A percentile compares a stretch with the other conserved stretches of the same genome.
These are phyloP conservation scores for Fusarium fracticaudum DNA, from an alignment of 2,329 filamentous ascomycete genomes.

Conservation along the genomic window DNA sequence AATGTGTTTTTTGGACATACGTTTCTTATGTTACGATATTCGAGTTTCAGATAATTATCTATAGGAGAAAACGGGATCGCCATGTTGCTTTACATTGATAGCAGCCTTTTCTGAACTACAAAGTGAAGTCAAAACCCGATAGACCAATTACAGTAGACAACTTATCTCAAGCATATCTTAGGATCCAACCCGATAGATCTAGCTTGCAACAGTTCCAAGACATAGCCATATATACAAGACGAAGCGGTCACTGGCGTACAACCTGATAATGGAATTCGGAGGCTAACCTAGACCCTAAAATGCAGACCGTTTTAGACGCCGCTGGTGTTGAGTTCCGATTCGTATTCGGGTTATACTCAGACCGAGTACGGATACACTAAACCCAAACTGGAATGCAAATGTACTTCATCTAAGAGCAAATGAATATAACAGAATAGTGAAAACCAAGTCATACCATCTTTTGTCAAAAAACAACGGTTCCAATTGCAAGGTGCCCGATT, in stretches of 20 bases:
- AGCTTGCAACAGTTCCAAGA: background rate
- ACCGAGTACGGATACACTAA: background rate
- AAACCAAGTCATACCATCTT: background rate
- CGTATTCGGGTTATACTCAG: background rate
- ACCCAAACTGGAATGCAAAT: background rate
- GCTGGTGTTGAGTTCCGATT: background rate
- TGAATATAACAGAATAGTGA: background rate
- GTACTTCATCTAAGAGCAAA: background rate
- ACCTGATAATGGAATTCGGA: background rate
- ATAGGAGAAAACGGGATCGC: too few relatives aligned
- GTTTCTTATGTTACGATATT: background rate
- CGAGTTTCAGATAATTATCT: background rate
- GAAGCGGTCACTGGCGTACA: background rate
- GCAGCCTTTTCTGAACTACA: background rate
- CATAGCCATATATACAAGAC: background rate
- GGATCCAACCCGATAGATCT: background rate
- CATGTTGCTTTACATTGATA: background rate
- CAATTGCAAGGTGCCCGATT: constrained; percentile 22
- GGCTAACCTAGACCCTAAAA: background rate
- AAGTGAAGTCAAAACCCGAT: background rate
- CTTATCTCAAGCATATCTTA: background rate
- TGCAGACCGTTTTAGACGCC: background rate
- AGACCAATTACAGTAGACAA: background rate
- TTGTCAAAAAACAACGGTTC: background rate
- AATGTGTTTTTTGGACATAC: background rate